Evolutionary conservation across 2,329 filamentous ascomycete species (phyloP).

Genomic region (Trichoderma guizhouense): DNA sequence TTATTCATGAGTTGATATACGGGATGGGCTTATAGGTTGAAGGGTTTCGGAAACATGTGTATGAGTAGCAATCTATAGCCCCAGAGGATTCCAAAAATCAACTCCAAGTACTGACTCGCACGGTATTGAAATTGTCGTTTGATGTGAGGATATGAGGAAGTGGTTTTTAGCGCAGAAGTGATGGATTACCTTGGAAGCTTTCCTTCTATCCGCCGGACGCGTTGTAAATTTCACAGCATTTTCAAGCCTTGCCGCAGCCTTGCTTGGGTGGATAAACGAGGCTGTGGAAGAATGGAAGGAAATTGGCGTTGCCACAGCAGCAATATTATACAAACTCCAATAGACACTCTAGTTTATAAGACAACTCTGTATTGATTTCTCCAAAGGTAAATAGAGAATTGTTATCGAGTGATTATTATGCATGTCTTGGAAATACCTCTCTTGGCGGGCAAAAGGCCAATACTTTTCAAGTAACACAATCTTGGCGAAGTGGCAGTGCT

Average conservation of each 20-base stretch:
- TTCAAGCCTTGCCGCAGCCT: background rate
- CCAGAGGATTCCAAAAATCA: background rate
- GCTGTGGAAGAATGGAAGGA: background rate
- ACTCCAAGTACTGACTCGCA: background rate
- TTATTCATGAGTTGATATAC: background rate
- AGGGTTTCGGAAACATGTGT: background rate
- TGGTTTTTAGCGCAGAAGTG: background rate
- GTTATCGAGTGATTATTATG: background rate
- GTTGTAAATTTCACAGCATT: background rate
- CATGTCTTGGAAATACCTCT: background rate
- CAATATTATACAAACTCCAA: background rate
- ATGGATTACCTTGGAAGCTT: background rate
- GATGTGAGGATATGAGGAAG: background rate
- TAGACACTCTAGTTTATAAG: background rate
- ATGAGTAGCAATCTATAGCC: background rate
- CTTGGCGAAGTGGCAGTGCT: constrained; percentile 5
- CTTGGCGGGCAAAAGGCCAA: background rate
- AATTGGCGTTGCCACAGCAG: background rate
- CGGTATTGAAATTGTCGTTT: background rate
- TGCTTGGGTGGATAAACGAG: background rate
- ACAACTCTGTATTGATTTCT: background rate
- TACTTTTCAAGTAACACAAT: background rate
- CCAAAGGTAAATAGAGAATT: background rate
- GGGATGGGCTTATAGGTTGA: background rate
- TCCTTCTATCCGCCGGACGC: too few species aligned